These are phyloP conservation scores for Pycnococcus provasolii DNA, from an alignment of 139 green algal species.

Conservation along the genomic window DNA sequence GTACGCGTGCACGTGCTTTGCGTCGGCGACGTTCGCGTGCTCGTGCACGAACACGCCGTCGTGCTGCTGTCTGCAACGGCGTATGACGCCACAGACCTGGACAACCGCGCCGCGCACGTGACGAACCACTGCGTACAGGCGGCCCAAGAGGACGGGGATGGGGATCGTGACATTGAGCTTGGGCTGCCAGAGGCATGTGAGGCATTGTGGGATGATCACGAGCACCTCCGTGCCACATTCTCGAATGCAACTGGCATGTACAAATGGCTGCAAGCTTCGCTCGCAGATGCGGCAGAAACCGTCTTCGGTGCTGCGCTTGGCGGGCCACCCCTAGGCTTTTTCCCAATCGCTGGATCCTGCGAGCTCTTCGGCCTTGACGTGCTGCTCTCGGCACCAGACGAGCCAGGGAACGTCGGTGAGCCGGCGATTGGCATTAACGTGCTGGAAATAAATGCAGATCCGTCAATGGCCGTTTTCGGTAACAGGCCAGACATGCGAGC, in stretches of 20 bases:
- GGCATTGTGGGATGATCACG: too few species aligned
- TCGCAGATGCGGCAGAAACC: not conserved
- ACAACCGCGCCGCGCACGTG: not conserved
- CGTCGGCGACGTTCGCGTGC: constrained; percentile 1
- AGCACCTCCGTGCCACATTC: too few species aligned
- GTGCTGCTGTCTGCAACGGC: not conserved
- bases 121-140: constrained; percentile 13
- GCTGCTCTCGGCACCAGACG: not conserved
- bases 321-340: not conserved
- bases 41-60: constrained; percentile 8
- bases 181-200: too few species aligned
- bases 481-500: not conserved
- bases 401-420: not conserved
- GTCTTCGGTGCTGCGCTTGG: not conserved
- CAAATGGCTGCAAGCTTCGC: too few species aligned
- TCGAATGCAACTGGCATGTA: too few species aligned
- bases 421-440: not conserved
- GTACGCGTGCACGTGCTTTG: constrained; percentile 4
- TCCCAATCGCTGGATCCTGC: not conserved
- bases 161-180: too few species aligned
- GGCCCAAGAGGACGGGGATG: not conserved
- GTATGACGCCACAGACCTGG: not conserved
- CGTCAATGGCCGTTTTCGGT: not conserved
- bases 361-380: constrained; percentile 1
- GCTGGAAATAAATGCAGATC: constrained; percentile 1